These are phyloP conservation scores for Jackrogersella minutella DNA, from an alignment of 495 filamentous ascomycete species.

Conservation along the genomic window DNA sequence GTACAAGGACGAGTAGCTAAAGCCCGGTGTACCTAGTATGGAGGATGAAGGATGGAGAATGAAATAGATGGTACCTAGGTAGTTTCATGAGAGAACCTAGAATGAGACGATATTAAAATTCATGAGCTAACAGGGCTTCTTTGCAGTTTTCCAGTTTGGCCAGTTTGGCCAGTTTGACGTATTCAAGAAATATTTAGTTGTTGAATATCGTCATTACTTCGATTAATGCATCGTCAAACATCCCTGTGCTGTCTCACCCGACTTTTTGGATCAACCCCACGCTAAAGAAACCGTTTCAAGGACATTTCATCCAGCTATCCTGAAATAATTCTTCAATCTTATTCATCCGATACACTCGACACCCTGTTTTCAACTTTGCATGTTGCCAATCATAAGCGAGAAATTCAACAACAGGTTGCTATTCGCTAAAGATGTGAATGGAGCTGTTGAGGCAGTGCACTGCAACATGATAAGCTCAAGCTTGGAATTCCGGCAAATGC, in stretches of 20 bases:
- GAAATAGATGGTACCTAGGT: not conserved
- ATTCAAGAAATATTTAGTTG: not conserved
- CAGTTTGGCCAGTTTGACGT: no score
- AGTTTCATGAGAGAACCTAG: not conserved
- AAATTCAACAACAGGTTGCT: not conserved
- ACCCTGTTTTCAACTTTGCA: not conserved
- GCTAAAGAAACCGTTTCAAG: slow-evolving; percentile 12
- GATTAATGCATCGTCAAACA: not conserved
- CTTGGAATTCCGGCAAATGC: not conserved
- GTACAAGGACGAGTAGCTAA: not conserved
- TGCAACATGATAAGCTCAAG: slow-evolving; percentile 15
- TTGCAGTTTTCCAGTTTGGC: no score
- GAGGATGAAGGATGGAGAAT: not conserved
- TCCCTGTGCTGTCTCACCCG: slow-evolving; percentile 14
- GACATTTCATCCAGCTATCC: not conserved
- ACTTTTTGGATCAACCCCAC: slow-evolving; percentile 15
- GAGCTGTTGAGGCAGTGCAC: slow-evolving; percentile 17
- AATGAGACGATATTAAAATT: slow-evolving; percentile 1
- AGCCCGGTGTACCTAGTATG: no score
- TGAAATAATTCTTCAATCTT: not conserved
- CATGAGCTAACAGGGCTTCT: not conserved
- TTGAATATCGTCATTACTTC: not conserved
- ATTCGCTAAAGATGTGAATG: not conserved
- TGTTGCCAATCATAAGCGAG: slow-evolving; percentile 13
- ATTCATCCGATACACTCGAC: not conserved